Evolutionary conservation across 2,329 filamentous ascomycete species (phyloP).

Genomic region (Neofusicoccum cordaticola): DNA sequence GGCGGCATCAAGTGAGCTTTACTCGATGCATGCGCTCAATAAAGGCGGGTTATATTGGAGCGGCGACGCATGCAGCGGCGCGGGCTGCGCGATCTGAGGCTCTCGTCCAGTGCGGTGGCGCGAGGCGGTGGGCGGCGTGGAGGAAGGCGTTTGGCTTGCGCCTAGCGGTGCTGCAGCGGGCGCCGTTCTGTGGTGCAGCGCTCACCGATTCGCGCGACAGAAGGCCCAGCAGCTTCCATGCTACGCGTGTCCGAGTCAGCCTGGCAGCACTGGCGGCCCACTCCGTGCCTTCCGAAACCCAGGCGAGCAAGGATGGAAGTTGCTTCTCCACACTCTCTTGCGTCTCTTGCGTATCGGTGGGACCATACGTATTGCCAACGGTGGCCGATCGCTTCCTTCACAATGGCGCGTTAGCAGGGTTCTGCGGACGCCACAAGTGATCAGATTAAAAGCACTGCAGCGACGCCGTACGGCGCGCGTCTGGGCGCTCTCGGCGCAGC

Average conservation of each 20-base stretch:
- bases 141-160: not conserved
- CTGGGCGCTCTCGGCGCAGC: conserved; percentile 13
- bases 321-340: conserved; percentile 16
- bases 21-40: conserved; percentile 11
- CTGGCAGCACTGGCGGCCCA: not conserved
- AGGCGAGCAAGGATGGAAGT: conserved; percentile 8
- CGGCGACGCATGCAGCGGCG: conserved; percentile 5
- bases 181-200: not conserved
- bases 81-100: conserved; percentile 4
- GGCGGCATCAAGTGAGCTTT: not conserved
- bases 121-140: not conserved
- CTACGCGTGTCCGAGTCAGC: conserved; percentile 5
- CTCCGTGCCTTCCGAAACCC: conserved; percentile 14
- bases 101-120: not conserved
- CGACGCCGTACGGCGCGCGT: not conserved
- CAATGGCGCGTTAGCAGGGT: conserved; percentile 11
- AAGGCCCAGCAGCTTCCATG: conserved; percentile 13
- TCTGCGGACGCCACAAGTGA: conserved; percentile 15
- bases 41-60: not conserved
- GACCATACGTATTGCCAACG: conserved; percentile 14
- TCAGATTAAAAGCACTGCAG: conserved; percentile 18
- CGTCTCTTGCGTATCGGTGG: conserved; percentile 8
- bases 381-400: conserved; percentile 17
- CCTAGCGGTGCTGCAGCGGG: not conserved
- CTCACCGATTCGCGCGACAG: conserved; percentile 11